A percentile compares a stretch with the other conserved stretches of the same genome.
Conservation (phyloP, 805 yeast genomes). For the Schwanniomyces pseudopolymorphus region DNA sequence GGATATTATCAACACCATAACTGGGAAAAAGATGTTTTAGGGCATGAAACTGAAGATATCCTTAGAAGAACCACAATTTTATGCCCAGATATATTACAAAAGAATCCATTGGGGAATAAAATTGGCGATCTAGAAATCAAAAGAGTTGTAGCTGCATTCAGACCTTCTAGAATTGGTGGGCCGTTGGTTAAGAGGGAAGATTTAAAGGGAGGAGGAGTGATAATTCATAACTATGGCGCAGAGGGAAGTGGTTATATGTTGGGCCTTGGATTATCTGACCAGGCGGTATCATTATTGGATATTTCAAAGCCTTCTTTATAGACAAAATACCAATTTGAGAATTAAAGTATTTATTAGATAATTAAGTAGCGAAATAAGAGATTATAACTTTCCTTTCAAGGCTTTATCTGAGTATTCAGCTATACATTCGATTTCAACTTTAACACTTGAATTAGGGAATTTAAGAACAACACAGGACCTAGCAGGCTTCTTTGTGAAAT, state of each 20-base stretch:
- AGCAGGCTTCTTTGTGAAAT: constrained; percentile 46
- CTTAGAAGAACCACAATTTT: constrained; percentile 54
- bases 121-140: constrained; percentile 49
- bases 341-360: no score
- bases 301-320: neutral
- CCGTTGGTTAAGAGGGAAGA: constrained; percentile 62
- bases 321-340: no score
- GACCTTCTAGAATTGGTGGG: constrained; percentile 79
- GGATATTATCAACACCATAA: constrained; percentile 68
- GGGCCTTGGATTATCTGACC: constrained; percentile 57
- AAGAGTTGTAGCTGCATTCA: constrained; percentile 68
- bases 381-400: no score
- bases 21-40: constrained; percentile 61
- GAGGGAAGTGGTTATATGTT: constrained; percentile 67
- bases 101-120: constrained; percentile 29
- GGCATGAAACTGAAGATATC: constrained; percentile 59
- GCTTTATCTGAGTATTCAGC: constrained; percentile 18
- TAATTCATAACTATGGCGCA: constrained; percentile 73
- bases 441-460: constrained; percentile 44
- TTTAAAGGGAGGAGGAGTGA: constrained; percentile 22
- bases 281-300: constrained; percentile 25
- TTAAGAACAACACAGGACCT: constrained; percentile 49
- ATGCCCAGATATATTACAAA: constrained; percentile 48
- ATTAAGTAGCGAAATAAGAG: no score
- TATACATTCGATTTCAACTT: constrained; percentile 50